These are phyloP conservation scores for Trichomonas tenax DNA, from an alignment of 208 protist genomes.

Conservation along the genomic window DNA sequence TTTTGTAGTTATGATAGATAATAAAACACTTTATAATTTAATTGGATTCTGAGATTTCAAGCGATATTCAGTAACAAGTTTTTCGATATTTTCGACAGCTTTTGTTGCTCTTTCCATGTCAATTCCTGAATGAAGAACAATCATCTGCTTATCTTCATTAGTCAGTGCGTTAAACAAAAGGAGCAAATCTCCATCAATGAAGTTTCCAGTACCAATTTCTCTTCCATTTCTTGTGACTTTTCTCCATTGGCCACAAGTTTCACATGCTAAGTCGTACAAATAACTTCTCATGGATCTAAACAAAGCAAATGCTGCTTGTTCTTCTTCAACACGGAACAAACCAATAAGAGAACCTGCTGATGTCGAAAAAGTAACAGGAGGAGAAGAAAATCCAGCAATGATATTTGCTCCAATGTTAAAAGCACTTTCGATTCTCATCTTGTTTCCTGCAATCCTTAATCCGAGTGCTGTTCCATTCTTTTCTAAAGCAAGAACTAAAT, in stretches of 20 bases:
- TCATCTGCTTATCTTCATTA: neutral
- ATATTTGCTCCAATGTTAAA: neutral
- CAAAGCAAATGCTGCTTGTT: neutral
- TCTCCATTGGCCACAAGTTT: neutral
- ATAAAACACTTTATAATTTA: neutral
- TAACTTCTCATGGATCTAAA: neutral
- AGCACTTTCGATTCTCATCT: neutral
- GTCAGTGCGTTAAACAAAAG: neutral
- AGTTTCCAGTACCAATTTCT: neutral
- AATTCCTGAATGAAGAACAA: neutral
- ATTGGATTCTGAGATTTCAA: neutral
- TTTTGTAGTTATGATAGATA: neutral
- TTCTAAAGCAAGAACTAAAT: neutral
- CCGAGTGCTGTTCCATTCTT: neutral
- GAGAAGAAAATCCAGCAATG: neutral
- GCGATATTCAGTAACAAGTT: neutral
- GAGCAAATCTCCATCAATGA: neutral
- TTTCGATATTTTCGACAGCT: neutral
- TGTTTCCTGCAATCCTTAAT: neutral
- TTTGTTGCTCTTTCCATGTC: neutral
- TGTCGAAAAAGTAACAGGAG: neutral
- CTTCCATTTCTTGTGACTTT: neutral
- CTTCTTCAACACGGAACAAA: neutral
- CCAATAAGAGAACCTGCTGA: neutral
- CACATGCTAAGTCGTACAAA: neutral